Percentiles rank a stretch among this genome's conserved stretches.
Evolutionary conservation across 208 protist genomes (phyloP).

Genomic region (Leptomonas seymouri): DNA sequence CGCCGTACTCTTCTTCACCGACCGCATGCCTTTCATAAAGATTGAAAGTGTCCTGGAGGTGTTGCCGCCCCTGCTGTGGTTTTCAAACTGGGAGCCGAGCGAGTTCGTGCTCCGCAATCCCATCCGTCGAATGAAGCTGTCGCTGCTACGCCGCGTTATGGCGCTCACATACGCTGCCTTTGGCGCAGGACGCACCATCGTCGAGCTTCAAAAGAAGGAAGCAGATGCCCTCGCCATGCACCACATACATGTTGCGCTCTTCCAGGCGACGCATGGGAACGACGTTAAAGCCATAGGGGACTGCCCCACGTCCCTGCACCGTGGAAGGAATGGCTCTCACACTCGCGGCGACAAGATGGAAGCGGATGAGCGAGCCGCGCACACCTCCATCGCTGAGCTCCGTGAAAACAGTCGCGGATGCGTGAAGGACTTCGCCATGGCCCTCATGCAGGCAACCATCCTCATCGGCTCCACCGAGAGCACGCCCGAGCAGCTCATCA

Average conservation of each 20-base stretch:
- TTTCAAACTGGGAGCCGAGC: conserved; percentile 43
- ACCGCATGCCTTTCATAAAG: conserved; percentile 34
- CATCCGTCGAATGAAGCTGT: conserved; percentile 47
- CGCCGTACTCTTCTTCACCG: conserved; percentile 39
- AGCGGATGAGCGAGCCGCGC: not conserved
- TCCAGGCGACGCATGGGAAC: conserved; percentile 13
- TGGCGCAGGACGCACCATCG: conserved; percentile 32
- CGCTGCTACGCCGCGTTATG: conserved; percentile 43
- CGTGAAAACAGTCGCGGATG: conserved; percentile 34
- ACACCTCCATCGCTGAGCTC: conserved; percentile 15
- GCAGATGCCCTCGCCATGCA: conserved; percentile 36
- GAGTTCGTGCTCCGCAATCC: conserved; percentile 47
- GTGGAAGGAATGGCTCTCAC: conserved; percentile 1
- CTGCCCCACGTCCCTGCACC: not conserved
- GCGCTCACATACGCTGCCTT: conserved; percentile 48
- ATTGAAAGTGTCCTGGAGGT: conserved; percentile 34
- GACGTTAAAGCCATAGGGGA: conserved; percentile 8
- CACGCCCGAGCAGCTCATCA: conserved; percentile 37
- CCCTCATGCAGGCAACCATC: conserved; percentile 19
- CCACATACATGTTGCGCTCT: conserved; percentile 19
- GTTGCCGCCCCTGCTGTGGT: conserved; percentile 47
- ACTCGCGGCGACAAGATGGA: not conserved
- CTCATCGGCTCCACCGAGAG: conserved; percentile 31
- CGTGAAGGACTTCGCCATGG: conserved; percentile 28
- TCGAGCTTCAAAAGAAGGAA: conserved; percentile 20